phyloP scores from a whole-genome alignment of 306 rosid species.

The Malus orientalis region DNA sequence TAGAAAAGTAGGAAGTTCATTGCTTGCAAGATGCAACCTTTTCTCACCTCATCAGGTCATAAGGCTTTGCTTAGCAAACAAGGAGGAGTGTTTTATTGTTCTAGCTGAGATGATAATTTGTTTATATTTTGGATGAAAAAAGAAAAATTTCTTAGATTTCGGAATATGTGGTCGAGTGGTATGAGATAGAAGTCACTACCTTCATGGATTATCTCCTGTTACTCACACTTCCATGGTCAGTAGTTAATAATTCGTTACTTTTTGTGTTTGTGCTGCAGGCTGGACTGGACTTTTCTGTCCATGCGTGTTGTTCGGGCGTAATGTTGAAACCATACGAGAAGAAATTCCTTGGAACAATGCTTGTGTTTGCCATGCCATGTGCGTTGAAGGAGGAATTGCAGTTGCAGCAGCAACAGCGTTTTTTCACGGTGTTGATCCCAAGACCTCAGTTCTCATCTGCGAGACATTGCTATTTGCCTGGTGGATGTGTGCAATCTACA shows the following conservation, averaged over 20 bases:
- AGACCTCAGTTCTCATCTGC: constrained; percentile 50
- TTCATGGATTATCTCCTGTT: neutral
- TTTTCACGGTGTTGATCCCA: constrained; percentile 53
- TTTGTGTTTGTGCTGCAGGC: constrained; percentile 29
- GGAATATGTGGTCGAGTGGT: neutral
- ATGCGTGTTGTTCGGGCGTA: constrained; percentile 62
- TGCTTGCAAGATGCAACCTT: neutral
- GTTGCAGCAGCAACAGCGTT: constrained; percentile 45
- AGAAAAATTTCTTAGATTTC: neutral
- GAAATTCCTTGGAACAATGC: constrained; percentile 59
- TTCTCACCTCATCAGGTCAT: neutral
- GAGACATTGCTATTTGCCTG: constrained; percentile 59
- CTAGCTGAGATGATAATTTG: neutral
- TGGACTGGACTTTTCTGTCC: constrained; percentile 69
- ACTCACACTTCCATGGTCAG: neutral
- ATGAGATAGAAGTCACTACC: neutral
- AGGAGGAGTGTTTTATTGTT: neutral
- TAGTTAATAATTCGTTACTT: neutral
- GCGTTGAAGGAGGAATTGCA: constrained; percentile 56
- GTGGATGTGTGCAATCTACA: constrained; percentile 85
- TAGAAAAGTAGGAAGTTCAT: neutral
- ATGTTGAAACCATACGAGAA: constrained; percentile 44
- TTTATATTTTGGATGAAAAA: neutral
- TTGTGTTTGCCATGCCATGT: constrained; percentile 60
- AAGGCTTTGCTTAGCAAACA: neutral